A percentile compares a stretch with the other conserved stretches of the same genome.
Conservation (phyloP, 2,329 filamentous ascomycete species). For the Ceratocystis diversiconidia region DNA sequence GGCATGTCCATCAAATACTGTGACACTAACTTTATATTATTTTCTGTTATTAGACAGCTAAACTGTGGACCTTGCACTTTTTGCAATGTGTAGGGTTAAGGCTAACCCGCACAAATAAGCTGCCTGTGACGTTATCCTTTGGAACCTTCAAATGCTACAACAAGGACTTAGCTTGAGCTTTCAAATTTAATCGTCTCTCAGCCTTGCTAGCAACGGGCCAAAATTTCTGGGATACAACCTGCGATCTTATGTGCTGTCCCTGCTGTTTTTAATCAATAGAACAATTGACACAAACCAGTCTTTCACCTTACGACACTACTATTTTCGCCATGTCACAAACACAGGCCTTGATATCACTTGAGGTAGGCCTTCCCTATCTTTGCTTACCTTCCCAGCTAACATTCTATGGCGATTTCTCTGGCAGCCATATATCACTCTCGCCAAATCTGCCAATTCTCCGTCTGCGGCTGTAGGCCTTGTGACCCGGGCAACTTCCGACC, state of each 20-base stretch:
- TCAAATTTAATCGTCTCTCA: neutral
- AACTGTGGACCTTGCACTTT: too few relatives aligned
- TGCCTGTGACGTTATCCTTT: neutral
- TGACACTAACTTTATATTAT: neutral
- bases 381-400: neutral
- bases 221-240: too few relatives aligned
- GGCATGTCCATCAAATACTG: neutral
- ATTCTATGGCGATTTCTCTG: slow-evolving; percentile 23
- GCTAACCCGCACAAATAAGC: too few relatives aligned
- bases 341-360: slow-evolving; percentile 49
- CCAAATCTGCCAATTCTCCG: slow-evolving; percentile 70
- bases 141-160: neutral
- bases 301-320: neutral
- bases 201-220: neutral
- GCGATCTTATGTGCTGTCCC: too few relatives aligned
- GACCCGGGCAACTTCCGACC: slow-evolving; percentile 72
- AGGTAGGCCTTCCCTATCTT: slow-evolving; percentile 31
- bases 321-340: slow-evolving; percentile 52
- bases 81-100: too few relatives aligned
- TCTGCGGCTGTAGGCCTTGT: slow-evolving; percentile 77
- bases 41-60: too few relatives aligned
- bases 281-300: neutral
- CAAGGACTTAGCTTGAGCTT: neutral
- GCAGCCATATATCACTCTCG: slow-evolving; percentile 80
- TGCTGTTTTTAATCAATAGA: too few relatives aligned